Base-by-base conservation (phyloP, 805 yeast genomes). In the Candida boleticola region DNA sequence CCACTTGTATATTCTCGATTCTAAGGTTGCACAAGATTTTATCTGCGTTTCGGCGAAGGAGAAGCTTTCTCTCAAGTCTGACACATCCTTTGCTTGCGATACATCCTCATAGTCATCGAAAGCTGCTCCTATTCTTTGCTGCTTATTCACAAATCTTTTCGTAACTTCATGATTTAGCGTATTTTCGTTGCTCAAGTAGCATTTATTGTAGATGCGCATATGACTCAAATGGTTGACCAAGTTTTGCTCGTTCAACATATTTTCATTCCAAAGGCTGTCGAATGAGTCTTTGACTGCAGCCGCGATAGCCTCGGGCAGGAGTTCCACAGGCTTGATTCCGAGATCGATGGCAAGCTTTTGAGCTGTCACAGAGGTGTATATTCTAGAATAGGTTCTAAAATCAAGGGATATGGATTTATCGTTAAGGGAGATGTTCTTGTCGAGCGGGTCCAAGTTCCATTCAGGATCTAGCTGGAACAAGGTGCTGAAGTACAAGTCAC, bases 121-220 rank as follows among this genome's bases (percentile, higher is more conserved):
- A 4, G 21, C 33, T 3, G 21, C 6, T 11, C 26, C 27, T 9
- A 37, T 26, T 4, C 13, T 14, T n/a, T 36, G 20, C 16, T 36
- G 38, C 22, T 16, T 20, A 19, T 3, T 37, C 3, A 33, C 25
- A 33, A 33, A 33, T 9, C 19, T 21, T 6, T 3, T 17, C n/a
- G 16, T 33, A 4, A 11, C 19, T 5, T 19, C 14, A 4, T 19
- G n/a, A 21, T 6, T 11, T 13, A 18, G 29, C 10, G 36, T 42
- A 41, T 53, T 50, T 40, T 54, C 54, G 21, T 58, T 59, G 3
- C 58, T 55, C 32, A 73, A 46, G 47, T 58, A 77, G 46, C 82
- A 77, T 35, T 71, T 64, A 37, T 73, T 69, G 51, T 67, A 77
- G n/a, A 74, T 68, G 45, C 75, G 61, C 37, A 76, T 48, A 47